Percentiles rank a stretch among this genome's conserved stretches.
Evolutionary conservation across 164 flowering plant species (phyloP).

Genomic region (Warburgia ugandensis): DNA sequence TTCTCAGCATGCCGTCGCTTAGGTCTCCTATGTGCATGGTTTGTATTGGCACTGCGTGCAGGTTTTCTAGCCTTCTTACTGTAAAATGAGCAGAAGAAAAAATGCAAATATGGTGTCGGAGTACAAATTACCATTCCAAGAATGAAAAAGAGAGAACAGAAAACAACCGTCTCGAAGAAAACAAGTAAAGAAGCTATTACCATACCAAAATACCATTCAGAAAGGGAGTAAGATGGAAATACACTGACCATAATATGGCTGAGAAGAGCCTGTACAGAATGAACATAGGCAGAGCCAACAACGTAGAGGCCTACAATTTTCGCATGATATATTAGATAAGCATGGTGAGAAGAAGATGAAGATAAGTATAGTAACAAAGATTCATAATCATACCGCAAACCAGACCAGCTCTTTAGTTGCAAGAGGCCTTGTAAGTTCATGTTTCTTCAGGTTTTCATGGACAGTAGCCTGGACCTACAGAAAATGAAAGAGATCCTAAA

Average conservation of each 20-base stretch:
- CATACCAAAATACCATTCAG: neutral
- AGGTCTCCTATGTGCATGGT: conserved; percentile 52
- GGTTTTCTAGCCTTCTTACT: conserved; percentile 43
- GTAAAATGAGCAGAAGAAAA: conserved; percentile 7
- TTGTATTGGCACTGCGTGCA: conserved; percentile 21
- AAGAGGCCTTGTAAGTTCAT: conserved; percentile 61
- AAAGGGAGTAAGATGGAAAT: neutral
- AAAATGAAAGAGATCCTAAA: conserved; percentile 8
- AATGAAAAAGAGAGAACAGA: no score
- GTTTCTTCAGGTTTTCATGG: conserved; percentile 39
- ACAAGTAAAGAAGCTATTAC: no score
- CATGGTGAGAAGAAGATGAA: neutral
- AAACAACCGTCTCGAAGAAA: no score
- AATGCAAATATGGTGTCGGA: neutral
- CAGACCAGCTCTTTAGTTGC: conserved; percentile 78
- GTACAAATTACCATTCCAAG: no score
- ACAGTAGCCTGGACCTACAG: conserved; percentile 45
- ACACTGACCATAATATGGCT: conserved; percentile 42
- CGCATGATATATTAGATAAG: neutral
- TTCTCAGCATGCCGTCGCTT: conserved; percentile 32
- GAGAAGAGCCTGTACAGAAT: conserved; percentile 31
- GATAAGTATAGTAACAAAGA: neutral
- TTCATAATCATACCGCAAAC: conserved; percentile 51
- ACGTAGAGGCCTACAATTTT: conserved; percentile 64
- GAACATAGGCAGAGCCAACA: conserved; percentile 63